Evolutionary conservation across 192 early-diverging fungal genomes (phyloP).

Genomic region (Podila clonocystis): DNA sequence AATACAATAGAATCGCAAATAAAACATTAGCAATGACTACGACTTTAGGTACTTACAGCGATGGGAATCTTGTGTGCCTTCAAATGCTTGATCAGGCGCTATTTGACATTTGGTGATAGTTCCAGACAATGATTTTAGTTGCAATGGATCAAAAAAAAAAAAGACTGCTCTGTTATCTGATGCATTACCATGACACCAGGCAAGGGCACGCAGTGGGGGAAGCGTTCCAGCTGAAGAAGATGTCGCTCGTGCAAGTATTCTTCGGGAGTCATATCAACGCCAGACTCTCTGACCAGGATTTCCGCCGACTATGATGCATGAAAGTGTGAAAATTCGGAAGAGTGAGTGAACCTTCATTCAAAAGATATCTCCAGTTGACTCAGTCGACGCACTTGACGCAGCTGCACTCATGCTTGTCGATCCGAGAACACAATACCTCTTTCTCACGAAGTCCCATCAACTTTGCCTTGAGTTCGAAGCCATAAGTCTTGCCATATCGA

Average conservation of each 20-base stretch:
- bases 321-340: background rate
- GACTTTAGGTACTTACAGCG: conserved; percentile 47
- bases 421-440: conserved; percentile 49
- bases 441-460: conserved; percentile 75
- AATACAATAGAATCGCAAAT: too few species aligned
- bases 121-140: background rate
- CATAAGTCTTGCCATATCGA: conserved; percentile 75
- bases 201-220: conserved; percentile 73
- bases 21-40: background rate
- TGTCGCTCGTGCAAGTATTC: conserved; percentile 79
- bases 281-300: conserved; percentile 76
- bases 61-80: conserved; percentile 80
- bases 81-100: conserved; percentile 79
- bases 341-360: background rate
- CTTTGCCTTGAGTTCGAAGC: conserved; percentile 74
- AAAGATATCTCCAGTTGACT: background rate
- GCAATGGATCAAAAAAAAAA: background rate
- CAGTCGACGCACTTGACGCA: too few species aligned
- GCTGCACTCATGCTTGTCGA: too few species aligned
- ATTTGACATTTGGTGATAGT: background rate
- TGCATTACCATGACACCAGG: conserved; percentile 70
- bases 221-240: conserved; percentile 61
- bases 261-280: conserved; percentile 78
- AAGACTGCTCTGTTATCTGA: background rate
- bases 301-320: conserved; percentile 53